Evolutionary conservation across 108 stramenopile species (phyloP).

Genomic region (Fistulifera pelliculosa): DNA sequence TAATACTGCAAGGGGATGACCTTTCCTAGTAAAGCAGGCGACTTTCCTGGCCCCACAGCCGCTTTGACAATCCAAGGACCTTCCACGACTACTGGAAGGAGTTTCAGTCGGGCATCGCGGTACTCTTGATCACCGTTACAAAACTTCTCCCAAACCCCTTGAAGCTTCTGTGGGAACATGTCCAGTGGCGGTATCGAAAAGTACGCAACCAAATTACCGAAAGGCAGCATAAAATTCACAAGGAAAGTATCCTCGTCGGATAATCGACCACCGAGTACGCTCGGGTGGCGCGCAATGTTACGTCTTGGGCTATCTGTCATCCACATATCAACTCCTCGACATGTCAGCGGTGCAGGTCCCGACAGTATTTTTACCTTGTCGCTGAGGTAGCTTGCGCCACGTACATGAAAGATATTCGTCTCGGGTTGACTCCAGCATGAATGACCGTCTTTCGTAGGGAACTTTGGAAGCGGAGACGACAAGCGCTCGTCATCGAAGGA

Average conservation of each 20-base stretch:
- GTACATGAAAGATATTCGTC: conserved; percentile 65
- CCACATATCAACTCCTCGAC: conserved; percentile 85
- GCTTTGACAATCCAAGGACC: conserved; percentile 88
- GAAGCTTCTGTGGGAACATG: conserved; percentile 49
- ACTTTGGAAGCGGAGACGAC: conserved; percentile 64
- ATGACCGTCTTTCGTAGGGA: conserved; percentile 53
- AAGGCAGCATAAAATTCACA: conserved; percentile 86
- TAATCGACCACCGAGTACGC: conserved; percentile 69
- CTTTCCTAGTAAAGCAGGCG: conserved; percentile 79
- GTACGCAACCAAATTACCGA: conserved; percentile 84
- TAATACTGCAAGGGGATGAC: conserved; percentile 84
- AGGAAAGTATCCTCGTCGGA: conserved; percentile 73
- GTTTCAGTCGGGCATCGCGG: conserved; percentile 78
- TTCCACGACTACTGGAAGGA: conserved; percentile 80
- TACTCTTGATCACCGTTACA: conserved; percentile 75
- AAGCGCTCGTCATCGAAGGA: conserved; percentile 15
- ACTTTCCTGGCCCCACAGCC: conserved; percentile 80
- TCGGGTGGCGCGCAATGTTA: conserved; percentile 77
- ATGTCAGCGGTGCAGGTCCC: conserved; percentile 53
- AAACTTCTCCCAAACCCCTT: conserved; percentile 67
- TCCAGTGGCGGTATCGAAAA: conserved; percentile 64
- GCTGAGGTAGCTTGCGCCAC: conserved; percentile 61
- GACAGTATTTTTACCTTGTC: conserved; percentile 77
- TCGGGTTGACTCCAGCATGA: conserved; percentile 80
- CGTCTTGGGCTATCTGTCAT: conserved; percentile 78